Conservation (phyloP, 2,329 filamentous ascomycete genomes). For the Colletotrichum incanum region DNA sequence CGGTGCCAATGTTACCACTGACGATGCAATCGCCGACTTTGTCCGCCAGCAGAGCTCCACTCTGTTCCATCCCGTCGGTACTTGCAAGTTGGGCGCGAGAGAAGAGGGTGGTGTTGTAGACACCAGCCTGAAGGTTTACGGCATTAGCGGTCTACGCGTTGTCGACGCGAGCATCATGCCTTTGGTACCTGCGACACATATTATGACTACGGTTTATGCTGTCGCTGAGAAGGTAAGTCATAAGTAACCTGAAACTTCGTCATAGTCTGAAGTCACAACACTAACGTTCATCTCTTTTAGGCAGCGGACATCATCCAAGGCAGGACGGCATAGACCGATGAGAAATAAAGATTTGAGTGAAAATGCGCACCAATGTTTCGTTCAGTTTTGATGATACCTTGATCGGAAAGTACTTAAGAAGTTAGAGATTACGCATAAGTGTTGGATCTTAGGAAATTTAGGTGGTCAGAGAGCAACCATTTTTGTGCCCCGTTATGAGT, state of each 20-base stretch:
- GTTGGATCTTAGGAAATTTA: no score
- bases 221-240: constrained; percentile 51
- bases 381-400: not conserved
- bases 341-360: no score
- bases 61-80: constrained; percentile 57
- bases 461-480: no score
- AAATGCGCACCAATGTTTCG: no score
- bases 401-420: not conserved
- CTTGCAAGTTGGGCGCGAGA: constrained; percentile 52
- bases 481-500: no score
- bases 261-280: no score
- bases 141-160: constrained; percentile 48
- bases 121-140: constrained; percentile 50
- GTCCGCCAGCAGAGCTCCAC: constrained; percentile 31
- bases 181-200: constrained; percentile 49
- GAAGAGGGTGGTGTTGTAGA: constrained; percentile 53
- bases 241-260: accelerated
- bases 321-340: not conserved
- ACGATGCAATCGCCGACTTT: constrained; percentile 34
- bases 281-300: constrained; percentile 4
- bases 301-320: constrained; percentile 33
- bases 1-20: constrained; percentile 33
- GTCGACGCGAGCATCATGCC: constrained; percentile 53
- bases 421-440: no score
- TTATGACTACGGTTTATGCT: constrained; percentile 55